Percentiles rank a stretch among this genome's conserved stretches.
Conservation (phyloP, 495 filamentous ascomycete genomes). For the Amorphotheca resinae region DNA sequence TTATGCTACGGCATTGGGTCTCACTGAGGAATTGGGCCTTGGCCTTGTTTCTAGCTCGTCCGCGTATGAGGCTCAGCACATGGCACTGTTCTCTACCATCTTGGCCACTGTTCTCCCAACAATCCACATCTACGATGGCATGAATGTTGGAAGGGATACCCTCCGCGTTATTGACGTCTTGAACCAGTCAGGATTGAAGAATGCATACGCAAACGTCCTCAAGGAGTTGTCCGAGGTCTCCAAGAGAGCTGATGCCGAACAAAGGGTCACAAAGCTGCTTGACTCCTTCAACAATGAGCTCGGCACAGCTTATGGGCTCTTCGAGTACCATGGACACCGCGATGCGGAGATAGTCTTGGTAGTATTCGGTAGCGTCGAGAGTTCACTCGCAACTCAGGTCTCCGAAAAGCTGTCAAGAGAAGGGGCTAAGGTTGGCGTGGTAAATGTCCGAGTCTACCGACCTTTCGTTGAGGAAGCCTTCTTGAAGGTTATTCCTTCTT, state of each 20-base stretch:
- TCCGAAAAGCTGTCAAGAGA: slow-evolving; percentile 56
- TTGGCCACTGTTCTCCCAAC: slow-evolving; percentile 69
- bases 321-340: slow-evolving; percentile 87
- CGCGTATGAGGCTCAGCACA: slow-evolving; percentile 86
- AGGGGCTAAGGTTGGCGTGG: slow-evolving; percentile 66
- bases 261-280: slow-evolving; percentile 62
- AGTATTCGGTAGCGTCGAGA: slow-evolving; percentile 83
- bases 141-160: slow-evolving; percentile 75
- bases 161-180: slow-evolving; percentile 76
- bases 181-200: slow-evolving; percentile 55
- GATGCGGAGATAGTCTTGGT: slow-evolving; percentile 70
- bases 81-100: slow-evolving; percentile 79
- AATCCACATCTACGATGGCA: slow-evolving; percentile 86
- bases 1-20: slow-evolving; percentile 65
- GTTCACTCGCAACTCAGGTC: slow-evolving; percentile 72
- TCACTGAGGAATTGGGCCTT: slow-evolving; percentile 86
- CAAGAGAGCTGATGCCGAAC: slow-evolving; percentile 61
- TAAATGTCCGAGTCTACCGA: slow-evolving; percentile 86
- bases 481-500: slow-evolving; percentile 62
- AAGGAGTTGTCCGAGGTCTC: slow-evolving; percentile 46
- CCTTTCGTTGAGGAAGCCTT: slow-evolving; percentile 93
- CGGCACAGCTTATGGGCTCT: slow-evolving; percentile 80
- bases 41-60: slow-evolving; percentile 77
- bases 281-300: slow-evolving; percentile 81
- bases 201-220: slow-evolving; percentile 55